These are phyloP conservation scores for Neurospora sp. DNA, from an alignment of 495 filamentous ascomycete genomes.

Conservation along the genomic window DNA sequence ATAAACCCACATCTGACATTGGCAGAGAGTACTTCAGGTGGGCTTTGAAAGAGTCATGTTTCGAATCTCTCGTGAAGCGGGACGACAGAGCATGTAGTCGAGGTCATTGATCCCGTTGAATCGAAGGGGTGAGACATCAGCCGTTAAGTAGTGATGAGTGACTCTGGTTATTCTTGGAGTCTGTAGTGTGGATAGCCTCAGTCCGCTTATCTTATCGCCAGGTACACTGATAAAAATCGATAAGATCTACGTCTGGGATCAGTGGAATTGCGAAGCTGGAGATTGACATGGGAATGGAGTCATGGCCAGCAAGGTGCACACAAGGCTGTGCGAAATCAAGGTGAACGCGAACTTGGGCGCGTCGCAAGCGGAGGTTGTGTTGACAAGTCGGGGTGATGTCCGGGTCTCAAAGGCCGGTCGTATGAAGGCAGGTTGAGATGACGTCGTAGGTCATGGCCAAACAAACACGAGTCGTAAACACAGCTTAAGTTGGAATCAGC, in stretches of 20 bases:
- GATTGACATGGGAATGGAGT: not conserved
- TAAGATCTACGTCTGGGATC: not conserved
- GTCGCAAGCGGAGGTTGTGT: not conserved
- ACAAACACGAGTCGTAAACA: not conserved
- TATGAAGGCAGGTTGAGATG: not conserved
- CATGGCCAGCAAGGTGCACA: not conserved
- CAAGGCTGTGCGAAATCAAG: not conserved
- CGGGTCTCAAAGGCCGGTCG: not conserved
- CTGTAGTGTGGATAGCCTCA: not conserved
- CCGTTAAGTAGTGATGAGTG: not conserved
- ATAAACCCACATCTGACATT: not conserved
- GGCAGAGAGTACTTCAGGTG: not conserved
- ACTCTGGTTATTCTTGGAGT: not conserved
- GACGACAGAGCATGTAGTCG: not conserved
- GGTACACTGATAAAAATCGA: not conserved
- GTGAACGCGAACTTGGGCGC: not conserved
- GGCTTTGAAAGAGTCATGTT: not conserved
- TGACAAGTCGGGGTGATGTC: not conserved
- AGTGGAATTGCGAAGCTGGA: not conserved
- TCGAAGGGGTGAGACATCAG: not conserved
- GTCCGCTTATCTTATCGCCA: not conserved
- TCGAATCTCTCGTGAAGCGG: not conserved
- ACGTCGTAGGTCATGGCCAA: not conserved
- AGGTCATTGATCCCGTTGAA: not conserved
- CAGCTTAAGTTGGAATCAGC: not conserved